Evolutionary conservation across 1,284 basidiomycete genomes (phyloP), one percentile per base, ranked within the genome.

Genomic region (Exobasidium cylindrosporum): DNA sequence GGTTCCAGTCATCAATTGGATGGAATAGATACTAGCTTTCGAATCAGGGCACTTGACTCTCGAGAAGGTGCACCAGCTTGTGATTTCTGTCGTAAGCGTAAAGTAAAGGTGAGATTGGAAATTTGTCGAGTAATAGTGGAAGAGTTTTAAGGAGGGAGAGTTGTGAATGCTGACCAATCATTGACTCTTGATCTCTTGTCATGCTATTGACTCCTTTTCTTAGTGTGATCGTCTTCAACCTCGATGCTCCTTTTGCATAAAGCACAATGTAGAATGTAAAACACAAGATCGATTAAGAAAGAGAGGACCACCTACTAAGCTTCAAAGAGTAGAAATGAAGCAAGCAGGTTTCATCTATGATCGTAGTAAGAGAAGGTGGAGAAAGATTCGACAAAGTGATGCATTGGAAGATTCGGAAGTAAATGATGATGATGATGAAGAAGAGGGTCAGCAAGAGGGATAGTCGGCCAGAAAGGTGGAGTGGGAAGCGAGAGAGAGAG

Each of bases 81-180:
- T 31, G 47, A 50, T 21, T 50, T 50, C 21, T 50, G 47, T 31
- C 47, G 47, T 26, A 50, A 50, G 47, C 7, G 47, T 7, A 50
- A 50, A 31, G 29, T 50, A 17, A 40, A 40, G 35, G 35, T 40
- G 35, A 40, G 35, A 40, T n/a, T n/a, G n/a, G n/a, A n/a, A n/a
- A n/a, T n/a, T n/a, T n/a, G n/a, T n/a, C n/a, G n/a, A n/a, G n/a
- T n/a, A n/a, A n/a, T n/a, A n/a, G n/a, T n/a, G n/a, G n/a, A n/a
- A n/a, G n/a, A n/a, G n/a, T n/a, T n/a, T n/a, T n/a, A n/a, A n/a
- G n/a, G n/a, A n/a, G n/a, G n/a, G n/a, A n/a, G n/a, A n/a, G n/a
- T n/a, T n/a, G n/a, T n/a, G n/a, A n/a, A n/a, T n/a, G n/a, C n/a
- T n/a, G n/a, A n/a, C n/a, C n/a, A n/a, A n/a, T n/a, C n/a, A n/a